These are phyloP conservation scores for Monilinia fructigena DNA, from an alignment of 2,329 filamentous ascomycete species.

Conservation along the genomic window DNA sequence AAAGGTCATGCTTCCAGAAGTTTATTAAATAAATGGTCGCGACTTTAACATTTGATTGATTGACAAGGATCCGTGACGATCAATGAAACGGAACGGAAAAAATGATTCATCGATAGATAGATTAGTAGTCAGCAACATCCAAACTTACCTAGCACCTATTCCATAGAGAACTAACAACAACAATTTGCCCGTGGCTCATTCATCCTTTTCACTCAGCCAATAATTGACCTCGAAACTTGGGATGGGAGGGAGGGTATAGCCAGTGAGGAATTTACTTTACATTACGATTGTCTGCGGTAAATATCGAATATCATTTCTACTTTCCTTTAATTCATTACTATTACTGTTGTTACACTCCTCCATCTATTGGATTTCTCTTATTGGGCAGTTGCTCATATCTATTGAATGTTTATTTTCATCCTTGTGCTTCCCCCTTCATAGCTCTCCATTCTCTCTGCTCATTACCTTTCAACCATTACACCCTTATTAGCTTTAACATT, in stretches of 20 bases:
- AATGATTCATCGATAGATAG: background rate
- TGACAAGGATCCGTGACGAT: slow-evolving; percentile 3
- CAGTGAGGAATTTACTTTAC: slow-evolving; percentile 15
- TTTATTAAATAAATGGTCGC: background rate
- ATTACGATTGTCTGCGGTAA: slow-evolving; percentile 2
- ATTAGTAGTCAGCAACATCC: background rate
- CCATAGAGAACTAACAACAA: too few species aligned
- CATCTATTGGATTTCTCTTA: background rate
- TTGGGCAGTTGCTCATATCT: background rate
- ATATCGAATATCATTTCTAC: background rate
- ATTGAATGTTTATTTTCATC: background rate
- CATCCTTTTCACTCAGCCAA: slow-evolving; percentile 9
- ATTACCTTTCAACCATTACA: background rate
- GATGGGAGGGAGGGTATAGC: background rate
- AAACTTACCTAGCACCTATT: too few species aligned
- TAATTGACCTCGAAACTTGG: slow-evolving; percentile 5
- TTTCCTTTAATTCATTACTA: background rate
- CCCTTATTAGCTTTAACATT: background rate
- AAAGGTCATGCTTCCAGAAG: slow-evolving; percentile 14
- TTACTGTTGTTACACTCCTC: background rate
- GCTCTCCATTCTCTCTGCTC: background rate
- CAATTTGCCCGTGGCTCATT: background rate
- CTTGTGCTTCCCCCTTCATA: slow-evolving; percentile 8
- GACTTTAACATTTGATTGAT: slow-evolving; percentile 14
- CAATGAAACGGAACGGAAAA: slow-evolving; percentile 2